Base-by-base conservation (phyloP, 129 eudicot genomes). In the Pseudognaphalium luteoalbum region DNA sequence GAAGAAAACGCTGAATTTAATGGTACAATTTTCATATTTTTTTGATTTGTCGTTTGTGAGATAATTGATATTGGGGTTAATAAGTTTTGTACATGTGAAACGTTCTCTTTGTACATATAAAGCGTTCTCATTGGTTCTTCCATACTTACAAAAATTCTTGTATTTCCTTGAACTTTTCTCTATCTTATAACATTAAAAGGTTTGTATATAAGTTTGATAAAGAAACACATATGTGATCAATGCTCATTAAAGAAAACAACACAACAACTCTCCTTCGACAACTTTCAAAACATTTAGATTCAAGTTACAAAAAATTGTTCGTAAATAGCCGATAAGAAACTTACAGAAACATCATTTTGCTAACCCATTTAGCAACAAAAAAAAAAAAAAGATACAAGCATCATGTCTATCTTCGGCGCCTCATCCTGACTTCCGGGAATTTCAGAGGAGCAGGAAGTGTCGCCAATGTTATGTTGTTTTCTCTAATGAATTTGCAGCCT, bases 401-500 rank as follows among this genome's bases (percentile, higher is more conserved):
- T 60, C 66, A 37, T 30, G 11, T 59, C 72, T 74, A 83, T 76
- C 88, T 80, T 82, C 86, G 80, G 41, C 88, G 84, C 81, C 81
- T 87, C 83, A 72, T 76, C 81, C 84, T 81, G 5, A 74, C 34
- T 5, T 73, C 76, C 4, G 84, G 86, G 62, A 93, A 91, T 6
- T 77, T 35, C 32, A 93, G 76, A 0, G 98, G 98, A 57, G 91
- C 82, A 8, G 92, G 90, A 79, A 93, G 96, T 0, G 86, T 82
- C 1, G 97, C 96, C 83, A 91, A 20, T 47, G 20, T 19, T 12
- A 41, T 29, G 9, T 61, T 73, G 7, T 82, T 80, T 47, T 82
- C 84, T 6, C 79, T 77, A 44, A 78, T 80, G 56, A 88, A 74
- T 72, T 87, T 87, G 87, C 96, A 93, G 19, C 97, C 99, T 60